Base-by-base conservation (phyloP, 2,329 filamentous ascomycete genomes). In the Aspergillus tubingensis region DNA sequence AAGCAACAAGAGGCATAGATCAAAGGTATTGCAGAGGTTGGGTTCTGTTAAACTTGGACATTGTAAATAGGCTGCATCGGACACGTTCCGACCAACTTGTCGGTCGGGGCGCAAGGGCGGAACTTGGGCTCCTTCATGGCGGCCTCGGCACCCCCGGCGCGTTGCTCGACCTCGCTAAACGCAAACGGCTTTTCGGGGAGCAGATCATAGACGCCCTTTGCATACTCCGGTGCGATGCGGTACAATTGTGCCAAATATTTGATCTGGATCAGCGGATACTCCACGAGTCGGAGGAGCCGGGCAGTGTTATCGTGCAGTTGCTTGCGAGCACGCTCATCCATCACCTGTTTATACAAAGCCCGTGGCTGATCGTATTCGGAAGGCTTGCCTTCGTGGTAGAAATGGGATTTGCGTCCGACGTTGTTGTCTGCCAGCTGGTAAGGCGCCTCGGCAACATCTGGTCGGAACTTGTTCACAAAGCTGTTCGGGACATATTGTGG, bases 211-310 rank as follows among this genome's bases (percentile, higher is more conserved):
- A 84, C 78, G 4, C 76, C 80, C 53, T 74, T 69, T 0, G 82
- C 75, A 57, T 83, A 83, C 54, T 80, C 79, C 0, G 76, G 75
- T 6, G 76, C 74, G 52, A 85, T 82, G 62, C 80, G 79, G 69
- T 82, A 81, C 52, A 80, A 74, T 69, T 85, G 83, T 0, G 81
- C 81, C 1, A 85, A 74, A 65, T 85, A 85, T 61, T 82, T 82
- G 62, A 79, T 73, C 76, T 82, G 77, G 32, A 83, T 81, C 38
- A 77, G 71, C 0, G 74, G 70, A 51, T 76, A 77, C n/a, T 72
- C 72, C 50, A 82, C 80, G n/a, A 76, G 67, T 23, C 74, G 74
- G 39, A 84, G 68, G 65, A 78, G 75, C 49, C 77, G 77, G 2
- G 76, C 81, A 0, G 82, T 85, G 66, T 85, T 85, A 41, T 69